Conservation (phyloP, 805 yeast genomes). For the Candida methanosorbosa region DNA sequence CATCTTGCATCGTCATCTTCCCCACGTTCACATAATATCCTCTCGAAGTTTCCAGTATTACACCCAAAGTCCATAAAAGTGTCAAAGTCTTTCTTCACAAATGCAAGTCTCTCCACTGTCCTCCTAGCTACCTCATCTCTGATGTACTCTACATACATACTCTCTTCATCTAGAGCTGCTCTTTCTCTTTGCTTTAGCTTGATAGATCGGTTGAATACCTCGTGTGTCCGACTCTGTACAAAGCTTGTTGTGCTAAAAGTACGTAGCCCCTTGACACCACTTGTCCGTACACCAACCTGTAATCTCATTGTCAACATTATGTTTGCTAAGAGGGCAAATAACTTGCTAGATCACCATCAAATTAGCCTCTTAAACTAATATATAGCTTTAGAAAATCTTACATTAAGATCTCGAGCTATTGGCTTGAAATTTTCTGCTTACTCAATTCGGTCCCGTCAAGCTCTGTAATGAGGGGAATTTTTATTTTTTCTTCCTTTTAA, state of each 20-base stretch:
- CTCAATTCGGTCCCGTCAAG: too few relatives aligned
- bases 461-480: too few relatives aligned
- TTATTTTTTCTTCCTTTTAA: too few relatives aligned
- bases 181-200: slow-evolving; percentile 54
- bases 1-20: slow-evolving; percentile 31
- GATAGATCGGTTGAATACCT: slow-evolving; percentile 54
- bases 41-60: slow-evolving; percentile 50
- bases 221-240: slow-evolving; percentile 1
- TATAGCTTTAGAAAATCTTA: too few relatives aligned
- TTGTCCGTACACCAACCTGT: too few relatives aligned
- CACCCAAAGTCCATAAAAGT: slow-evolving; percentile 65
- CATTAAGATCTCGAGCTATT: too few relatives aligned
- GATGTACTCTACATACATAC: slow-evolving; percentile 58
- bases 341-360: too few relatives aligned
- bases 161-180: slow-evolving; percentile 36
- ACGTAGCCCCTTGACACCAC: neutral
- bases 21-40: slow-evolving; percentile 26
- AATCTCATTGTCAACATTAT: too few relatives aligned
- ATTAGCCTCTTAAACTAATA: too few relatives aligned
- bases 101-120: slow-evolving; percentile 67
- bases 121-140: slow-evolving; percentile 66
- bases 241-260: neutral
- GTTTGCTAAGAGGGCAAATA: too few relatives aligned
- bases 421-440: too few relatives aligned
- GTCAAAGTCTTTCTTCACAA: slow-evolving; percentile 56